These are phyloP conservation scores for Plasmodium gaboni DNA, from an alignment of 169 alveolate species.

Conservation along the genomic window DNA sequence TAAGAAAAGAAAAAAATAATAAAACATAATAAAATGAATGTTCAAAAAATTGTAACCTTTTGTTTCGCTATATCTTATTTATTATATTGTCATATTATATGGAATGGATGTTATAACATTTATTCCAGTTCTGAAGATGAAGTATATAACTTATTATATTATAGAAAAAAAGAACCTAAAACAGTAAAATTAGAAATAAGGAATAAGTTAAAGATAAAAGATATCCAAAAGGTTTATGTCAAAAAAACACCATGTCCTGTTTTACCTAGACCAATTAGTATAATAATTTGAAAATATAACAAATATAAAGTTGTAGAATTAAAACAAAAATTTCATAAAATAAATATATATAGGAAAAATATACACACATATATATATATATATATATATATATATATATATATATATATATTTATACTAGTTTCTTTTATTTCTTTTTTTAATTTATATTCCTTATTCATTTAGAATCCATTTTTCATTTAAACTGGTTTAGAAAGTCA, in stretches of 20 bases:
- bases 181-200: slow-evolving; percentile 28
- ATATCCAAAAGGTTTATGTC: slow-evolving; percentile 18
- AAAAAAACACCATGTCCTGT: slow-evolving; percentile 70
- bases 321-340: no score
- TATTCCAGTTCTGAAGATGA: slow-evolving; percentile 72
- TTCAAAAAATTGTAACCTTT: slow-evolving; percentile 31
- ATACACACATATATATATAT: no score
- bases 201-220: slow-evolving; percentile 15
- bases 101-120: slow-evolving; percentile 76
- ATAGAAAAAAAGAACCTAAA: slow-evolving; percentile 27
- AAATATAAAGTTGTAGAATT: background rate
- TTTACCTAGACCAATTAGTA: slow-evolving; percentile 75
- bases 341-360: no score
- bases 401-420: background rate
- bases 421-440: slow-evolving; percentile 10
- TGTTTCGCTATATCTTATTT: slow-evolving; percentile 56
- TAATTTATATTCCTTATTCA: background rate
- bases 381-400: no score
- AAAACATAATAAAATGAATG: slow-evolving; percentile 36
- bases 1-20: background rate
- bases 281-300: background rate
- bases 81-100: slow-evolving; percentile 56
- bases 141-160: slow-evolving; percentile 41
- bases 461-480: slow-evolving; percentile 66
- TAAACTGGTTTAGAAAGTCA: slow-evolving; percentile 75